phyloP scores from a whole-genome alignment of 352 stramenopile genomes.

The Globisporangium polare region DNA sequence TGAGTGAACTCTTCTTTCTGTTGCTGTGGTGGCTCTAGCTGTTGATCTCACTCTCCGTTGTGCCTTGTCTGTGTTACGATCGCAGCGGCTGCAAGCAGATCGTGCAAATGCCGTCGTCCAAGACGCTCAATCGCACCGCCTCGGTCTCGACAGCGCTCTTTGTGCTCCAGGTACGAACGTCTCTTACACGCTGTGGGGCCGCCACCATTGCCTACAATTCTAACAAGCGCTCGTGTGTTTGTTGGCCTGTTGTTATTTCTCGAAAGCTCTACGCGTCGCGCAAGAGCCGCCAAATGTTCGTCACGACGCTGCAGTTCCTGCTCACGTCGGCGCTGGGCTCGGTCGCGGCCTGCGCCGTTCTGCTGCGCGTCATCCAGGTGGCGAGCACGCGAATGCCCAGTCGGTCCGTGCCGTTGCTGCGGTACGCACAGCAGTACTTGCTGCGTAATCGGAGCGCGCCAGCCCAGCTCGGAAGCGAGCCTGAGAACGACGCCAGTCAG shows the following conservation, averaged over 20 bases:
- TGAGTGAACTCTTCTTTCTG: slow-evolving; percentile 14
- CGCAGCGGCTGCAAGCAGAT: slow-evolving; percentile 49
- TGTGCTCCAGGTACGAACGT: slow-evolving; percentile 44
- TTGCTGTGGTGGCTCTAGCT: background rate
- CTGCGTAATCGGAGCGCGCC: slow-evolving; percentile 27
- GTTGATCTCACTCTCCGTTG: background rate
- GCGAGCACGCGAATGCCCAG: slow-evolving; percentile 29
- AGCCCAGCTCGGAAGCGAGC: slow-evolving; percentile 8
- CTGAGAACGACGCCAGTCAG: background rate
- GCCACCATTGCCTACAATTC: background rate
- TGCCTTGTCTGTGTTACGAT: background rate
- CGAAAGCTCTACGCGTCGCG: slow-evolving; percentile 62
- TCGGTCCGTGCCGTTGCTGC: slow-evolving; percentile 29
- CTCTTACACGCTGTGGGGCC: background rate
- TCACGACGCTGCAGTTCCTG: slow-evolving; percentile 56
- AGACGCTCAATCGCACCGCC: slow-evolving; percentile 60
- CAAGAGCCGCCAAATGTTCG: slow-evolving; percentile 51
- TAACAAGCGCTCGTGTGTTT: background rate
- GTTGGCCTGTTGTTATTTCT: background rate
- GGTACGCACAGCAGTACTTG: slow-evolving; percentile 36
- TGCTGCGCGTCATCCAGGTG: slow-evolving; percentile 50
- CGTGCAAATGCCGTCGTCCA: slow-evolving; percentile 52
- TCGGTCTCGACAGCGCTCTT: slow-evolving; percentile 67
- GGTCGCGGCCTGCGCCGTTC: slow-evolving; percentile 51
- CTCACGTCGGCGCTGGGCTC: slow-evolving; percentile 59